These are phyloP conservation scores for Salix purpurea DNA, from an alignment of 345 rosid genomes.

Conservation along the genomic window DNA sequence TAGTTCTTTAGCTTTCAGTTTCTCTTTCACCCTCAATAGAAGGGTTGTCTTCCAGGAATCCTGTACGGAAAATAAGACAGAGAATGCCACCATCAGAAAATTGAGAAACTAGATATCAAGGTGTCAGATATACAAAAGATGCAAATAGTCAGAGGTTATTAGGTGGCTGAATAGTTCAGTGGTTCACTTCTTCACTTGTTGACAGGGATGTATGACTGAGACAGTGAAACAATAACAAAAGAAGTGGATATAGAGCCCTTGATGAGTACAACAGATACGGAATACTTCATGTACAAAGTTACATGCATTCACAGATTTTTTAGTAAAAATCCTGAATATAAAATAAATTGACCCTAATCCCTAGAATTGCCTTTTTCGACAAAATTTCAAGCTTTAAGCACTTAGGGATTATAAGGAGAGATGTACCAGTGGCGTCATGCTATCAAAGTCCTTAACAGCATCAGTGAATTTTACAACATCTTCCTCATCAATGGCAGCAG, in stretches of 20 bases:
- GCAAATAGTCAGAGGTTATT: not conserved
- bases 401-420: not conserved
- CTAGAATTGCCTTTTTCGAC: not conserved
- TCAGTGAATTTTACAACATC: conserved; percentile 84
- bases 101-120: not conserved
- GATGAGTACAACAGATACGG: not conserved
- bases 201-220: not conserved
- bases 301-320: not conserved
- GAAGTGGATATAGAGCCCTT: not conserved
- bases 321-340: no score
- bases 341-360: not conserved
- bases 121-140: not conserved
- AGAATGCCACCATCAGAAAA: not conserved
- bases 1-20: conserved; percentile 86
- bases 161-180: no score
- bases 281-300: not conserved
- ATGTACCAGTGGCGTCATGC: conserved; percentile 96
- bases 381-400: not conserved
- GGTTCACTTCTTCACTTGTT: not conserved
- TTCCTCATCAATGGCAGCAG: conserved; percentile 90
- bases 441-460: conserved; percentile 87
- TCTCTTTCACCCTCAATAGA: conserved; percentile 92
- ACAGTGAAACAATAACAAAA: not conserved
- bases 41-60: conserved; percentile 97
- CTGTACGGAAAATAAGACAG: conserved; percentile 24